Conservation (phyloP, 768 basidiomycete species). For the Psilocybe cubensis region DNA sequence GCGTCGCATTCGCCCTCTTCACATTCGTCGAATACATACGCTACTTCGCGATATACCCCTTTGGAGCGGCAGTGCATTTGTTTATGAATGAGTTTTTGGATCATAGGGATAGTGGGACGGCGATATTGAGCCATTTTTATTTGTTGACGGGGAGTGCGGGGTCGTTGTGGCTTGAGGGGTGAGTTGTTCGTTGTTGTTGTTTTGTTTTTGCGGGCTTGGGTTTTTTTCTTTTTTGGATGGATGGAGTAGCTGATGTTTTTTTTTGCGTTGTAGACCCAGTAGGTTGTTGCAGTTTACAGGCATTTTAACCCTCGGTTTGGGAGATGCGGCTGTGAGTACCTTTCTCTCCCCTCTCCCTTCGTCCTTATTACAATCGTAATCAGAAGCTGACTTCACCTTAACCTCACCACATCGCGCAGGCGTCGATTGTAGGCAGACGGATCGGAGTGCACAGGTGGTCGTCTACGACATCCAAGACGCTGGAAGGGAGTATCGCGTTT, state of each 20-base stretch:
- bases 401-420: too few species aligned
- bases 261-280: conserved; percentile 37
- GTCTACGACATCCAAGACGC: conserved; percentile 79
- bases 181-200: conserved; percentile 33
- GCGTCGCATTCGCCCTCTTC: conserved; percentile 92
- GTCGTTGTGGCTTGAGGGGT: conserved; percentile 95
- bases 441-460: conserved; percentile 87
- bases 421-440: conserved; percentile 90
- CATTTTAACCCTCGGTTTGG: conserved; percentile 86
- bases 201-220: too few species aligned
- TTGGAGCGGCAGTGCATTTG: conserved; percentile 89
- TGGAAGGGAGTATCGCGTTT: conserved; percentile 91
- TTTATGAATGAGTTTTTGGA: conserved; percentile 99
- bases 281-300: conserved; percentile 73
- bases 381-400: conserved; percentile 1
- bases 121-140: conserved; percentile 97
- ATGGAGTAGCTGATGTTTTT: not conserved
- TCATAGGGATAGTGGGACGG: conserved; percentile 92
- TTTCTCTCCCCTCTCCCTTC: not conserved
- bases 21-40: conserved; percentile 97
- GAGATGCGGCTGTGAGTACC: conserved; percentile 83
- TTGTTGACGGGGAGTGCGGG: conserved; percentile 94
- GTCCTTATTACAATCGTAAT: too few species aligned
- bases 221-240: too few species aligned
- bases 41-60: conserved; percentile 97